These are phyloP conservation scores for Acanthamoeba lenticulata DNA, from an alignment of 208 protist species.

Conservation along the genomic window DNA sequence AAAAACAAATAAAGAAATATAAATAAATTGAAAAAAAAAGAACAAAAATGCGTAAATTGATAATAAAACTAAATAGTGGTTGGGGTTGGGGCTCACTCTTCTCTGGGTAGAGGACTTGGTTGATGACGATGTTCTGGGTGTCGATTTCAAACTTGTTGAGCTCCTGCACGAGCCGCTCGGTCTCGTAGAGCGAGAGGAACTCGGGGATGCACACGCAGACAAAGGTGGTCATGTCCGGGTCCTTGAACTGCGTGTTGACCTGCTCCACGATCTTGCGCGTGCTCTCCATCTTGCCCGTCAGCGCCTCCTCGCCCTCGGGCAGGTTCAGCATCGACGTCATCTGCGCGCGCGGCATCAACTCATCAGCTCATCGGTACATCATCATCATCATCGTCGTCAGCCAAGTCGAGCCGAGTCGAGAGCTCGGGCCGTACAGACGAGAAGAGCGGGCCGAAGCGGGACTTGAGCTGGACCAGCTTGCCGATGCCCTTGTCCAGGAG, in stretches of 20 bases:
- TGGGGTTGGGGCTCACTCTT: no score
- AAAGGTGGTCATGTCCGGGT: conserved; percentile 94
- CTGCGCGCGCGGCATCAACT: not conserved
- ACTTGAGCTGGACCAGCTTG: conserved; percentile 85
- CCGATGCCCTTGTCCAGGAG: conserved; percentile 85
- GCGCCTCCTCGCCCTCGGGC: conserved; percentile 9
- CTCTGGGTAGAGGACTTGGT: conserved; percentile 91
- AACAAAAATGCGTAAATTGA: not conserved
- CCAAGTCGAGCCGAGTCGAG: not conserved
- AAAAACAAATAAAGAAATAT: not conserved
- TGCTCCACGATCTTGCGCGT: conserved; percentile 72
- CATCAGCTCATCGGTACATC: not conserved
- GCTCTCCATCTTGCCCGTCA: conserved; percentile 71
- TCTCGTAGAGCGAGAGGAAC: conserved; percentile 99
- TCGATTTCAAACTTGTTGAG: conserved; percentile 96
- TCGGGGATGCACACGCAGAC: conserved; percentile 98
- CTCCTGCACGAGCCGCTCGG: conserved; percentile 98
- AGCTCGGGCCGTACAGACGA: conserved; percentile 64
- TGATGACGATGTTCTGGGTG: conserved; percentile 95
- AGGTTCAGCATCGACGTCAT: not conserved
- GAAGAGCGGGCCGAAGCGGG: conserved; percentile 82
- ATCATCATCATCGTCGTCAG: not conserved
- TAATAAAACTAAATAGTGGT: no score
- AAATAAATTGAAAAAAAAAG: not conserved
- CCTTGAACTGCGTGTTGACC: conserved; percentile 80